Evolutionary conservation across 164 flowering plant genomes (phyloP), one percentile per base, ranked within the genome.

Genomic region (Macadamia integrifolia): DNA sequence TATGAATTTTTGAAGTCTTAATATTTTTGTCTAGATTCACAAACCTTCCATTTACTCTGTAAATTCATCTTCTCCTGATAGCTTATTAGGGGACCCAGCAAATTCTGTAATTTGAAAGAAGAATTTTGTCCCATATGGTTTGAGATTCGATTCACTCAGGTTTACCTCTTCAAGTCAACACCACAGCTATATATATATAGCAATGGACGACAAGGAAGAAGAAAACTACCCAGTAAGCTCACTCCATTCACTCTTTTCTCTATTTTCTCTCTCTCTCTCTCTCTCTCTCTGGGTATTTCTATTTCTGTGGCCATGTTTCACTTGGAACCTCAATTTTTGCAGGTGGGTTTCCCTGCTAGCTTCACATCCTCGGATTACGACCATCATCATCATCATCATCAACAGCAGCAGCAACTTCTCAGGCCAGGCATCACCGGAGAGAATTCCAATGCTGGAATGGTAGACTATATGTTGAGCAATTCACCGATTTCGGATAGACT

Each of bases 201-300:
- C 14, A 66, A 88, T 88, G 92, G 88, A 85, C 79, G 88, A 85
- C 79, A 83, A 82, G 74, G 84, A 87, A 75, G 84, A 87, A 66
- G 90, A 78, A 61, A 79, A 80, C 75, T 90, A 82, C 83, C 61
- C 80, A 77, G 92, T 90, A 86, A 43, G 69, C 55, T 53, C 2
- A n/a, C 5, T 35, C 40, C 5, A 35, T 35, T 35, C 40, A 2
- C 40, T 35, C 0, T 35, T 35, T 35, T 35, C 23, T 23, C 23
- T 23, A 23, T 35, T 35, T 35, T 35, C 40, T 35, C 40, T 35
- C 40, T 35, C 40, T 35, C 42, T 6, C 60, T 56, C 53, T 12
- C n/a, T 6, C 67, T 61, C 55, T 52, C 6, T 53, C 11, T 40
- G 11, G 61, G 63, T 52, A 15, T 72, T 59, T 56, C 1, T 61